phyloP scores from a whole-genome alignment of 2,329 filamentous ascomycete species.

The Trichophyton schoenleinii region DNA sequence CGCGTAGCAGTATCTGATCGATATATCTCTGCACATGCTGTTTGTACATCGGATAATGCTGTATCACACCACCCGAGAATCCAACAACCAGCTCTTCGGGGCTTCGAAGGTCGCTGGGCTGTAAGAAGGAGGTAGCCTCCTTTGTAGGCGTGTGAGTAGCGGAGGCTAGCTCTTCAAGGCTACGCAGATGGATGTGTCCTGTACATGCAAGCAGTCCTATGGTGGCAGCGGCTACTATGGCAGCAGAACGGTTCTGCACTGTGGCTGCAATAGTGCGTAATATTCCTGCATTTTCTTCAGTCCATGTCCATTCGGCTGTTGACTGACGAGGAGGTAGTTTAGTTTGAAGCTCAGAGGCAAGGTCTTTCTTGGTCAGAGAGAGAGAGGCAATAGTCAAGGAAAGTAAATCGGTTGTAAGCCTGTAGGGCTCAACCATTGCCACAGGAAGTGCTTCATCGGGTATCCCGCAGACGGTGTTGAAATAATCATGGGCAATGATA shows the following conservation, averaged over 20 bases:
- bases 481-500: constrained; percentile 52
- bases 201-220: constrained; percentile 55
- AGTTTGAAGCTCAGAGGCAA: constrained; percentile 33
- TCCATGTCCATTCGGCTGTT: constrained; percentile 45
- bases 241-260: constrained; percentile 57
- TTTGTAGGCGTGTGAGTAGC: background rate
- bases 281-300: constrained; percentile 42
- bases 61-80: constrained; percentile 68
- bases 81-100: constrained; percentile 55
- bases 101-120: constrained; percentile 10
- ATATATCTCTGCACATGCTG: constrained; percentile 56
- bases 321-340: constrained; percentile 37
- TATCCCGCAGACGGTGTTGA: constrained; percentile 35
- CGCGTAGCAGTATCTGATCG: constrained; percentile 38
- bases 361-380: constrained; percentile 30
- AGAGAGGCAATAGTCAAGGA: constrained; percentile 47
- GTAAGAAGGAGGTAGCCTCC: background rate
- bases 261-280: constrained; percentile 53
- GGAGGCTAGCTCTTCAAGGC: constrained; percentile 14
- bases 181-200: constrained; percentile 43
- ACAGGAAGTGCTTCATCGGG: constrained; percentile 38
- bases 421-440: constrained; percentile 42
- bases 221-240: constrained; percentile 56
- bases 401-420: constrained; percentile 57
- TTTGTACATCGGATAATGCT: constrained; percentile 60